Evolutionary conservation across 306 rosid genomes (phyloP), one percentile per base, ranked within the genome.

Genomic region (Cajanus cajan): DNA sequence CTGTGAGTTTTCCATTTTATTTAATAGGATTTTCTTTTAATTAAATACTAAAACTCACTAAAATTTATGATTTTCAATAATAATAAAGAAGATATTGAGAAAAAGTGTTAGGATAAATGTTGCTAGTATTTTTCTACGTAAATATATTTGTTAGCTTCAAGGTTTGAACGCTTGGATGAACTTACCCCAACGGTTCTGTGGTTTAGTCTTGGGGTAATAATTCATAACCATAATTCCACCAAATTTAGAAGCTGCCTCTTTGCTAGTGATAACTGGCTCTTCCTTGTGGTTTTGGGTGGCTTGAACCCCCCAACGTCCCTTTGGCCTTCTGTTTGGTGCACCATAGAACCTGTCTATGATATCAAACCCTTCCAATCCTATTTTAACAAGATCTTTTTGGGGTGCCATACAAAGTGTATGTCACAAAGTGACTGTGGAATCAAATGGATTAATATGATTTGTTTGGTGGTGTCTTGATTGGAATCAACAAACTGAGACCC

Each of bases 321-420:
- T 22, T 50, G 64, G 4, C n/a, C 69, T 72, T 82, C 43, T 78
- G 1, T n/a, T 11, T 54, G 70, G 71, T 62, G 86, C 64, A 47
- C 85, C 81, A 54, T 77, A 82, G 50, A 62, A 64, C 19, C 12
- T 54, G 8, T 82, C 86, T 15, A 83, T 73, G 12, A 83, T 18
- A 52, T 33, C 78, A 73, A 85, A 85, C 0, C 83, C 85, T 59
- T 85, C 85, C 44, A 22, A 2, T 39, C 83, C 85, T 67, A 81
- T 68, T 47, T 81, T 85, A n/a, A 10, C 81, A 81, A 85, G 88
- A 71, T 81, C 83, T 50, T 34, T 13, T 36, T 81, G 68, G 19
- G 48, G 24, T 63, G 80, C 82, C 87, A 84, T 82, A 58, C 0
- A 51, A 19, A 18, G 1, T 51, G 43, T 66, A 5, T 61, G 66